Base-by-base conservation (phyloP, 108 stramenopile genomes). In the Fistulifera solaris region DNA sequence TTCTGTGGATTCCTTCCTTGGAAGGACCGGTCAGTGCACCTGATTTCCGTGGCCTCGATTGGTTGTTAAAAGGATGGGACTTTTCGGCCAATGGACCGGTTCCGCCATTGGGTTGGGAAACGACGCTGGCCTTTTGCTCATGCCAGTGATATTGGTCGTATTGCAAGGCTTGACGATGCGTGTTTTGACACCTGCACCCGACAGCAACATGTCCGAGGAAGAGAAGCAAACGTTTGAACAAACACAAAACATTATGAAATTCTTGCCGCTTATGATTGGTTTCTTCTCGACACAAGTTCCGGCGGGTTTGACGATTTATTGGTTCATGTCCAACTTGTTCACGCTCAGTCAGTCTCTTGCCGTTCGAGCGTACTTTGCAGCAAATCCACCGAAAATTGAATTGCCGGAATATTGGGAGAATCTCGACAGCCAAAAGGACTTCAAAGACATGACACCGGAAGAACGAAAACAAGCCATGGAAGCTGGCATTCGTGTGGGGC, bases 241-340 rank as follows among this genome's bases (percentile, higher is more conserved):
- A 27, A 76, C 85, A 13, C 77, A 87, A 58, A 61, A 18, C 10
- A 49, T 93, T 25, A 66, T 97, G 58, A 97, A 94, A 61, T 90
- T 93, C 50, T 77, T 97, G 26, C 94, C 96, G 1, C 72, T 97
- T 39, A 72, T 95, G 77, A 93, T 97, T 66, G 94, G 94, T 42
- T 95, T 78, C 75, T 95, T 95, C 67, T 82, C 82, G 41, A 69
- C 94, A 22, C 94, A 94, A 68, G 96, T 97, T 12, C 96, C 96
- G 50, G 89, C 96, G n/a, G 96, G 91, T 7, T 65, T 97, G 48
- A 94, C 93, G 11, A 81, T 97, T 40, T 97, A 97, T 66, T 97
- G 96, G 96, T 86, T 95, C 61, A 88, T 88, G 12, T 83, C 88
- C 49, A 97, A 95, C 71, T 43, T 88, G 35, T 83, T 92, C 58